Percentiles rank a stretch among this genome's conserved stretches.
phyloP scores from a whole-genome alignment of 2,329 filamentous ascomycete genomes.

The Aspergillus versicolor region DNA sequence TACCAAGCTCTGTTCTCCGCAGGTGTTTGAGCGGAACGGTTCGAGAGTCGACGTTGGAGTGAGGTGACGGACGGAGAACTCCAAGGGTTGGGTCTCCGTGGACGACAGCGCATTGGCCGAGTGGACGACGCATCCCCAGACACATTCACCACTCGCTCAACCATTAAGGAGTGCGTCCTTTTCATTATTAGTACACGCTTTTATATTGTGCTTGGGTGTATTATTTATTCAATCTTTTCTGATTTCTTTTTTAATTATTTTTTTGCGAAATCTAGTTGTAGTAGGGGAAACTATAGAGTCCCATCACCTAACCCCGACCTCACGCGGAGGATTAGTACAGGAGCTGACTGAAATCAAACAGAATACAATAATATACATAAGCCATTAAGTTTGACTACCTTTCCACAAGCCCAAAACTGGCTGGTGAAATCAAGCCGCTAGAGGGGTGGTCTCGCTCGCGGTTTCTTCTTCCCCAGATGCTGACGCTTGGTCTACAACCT shows the following conservation, averaged over 20 bases:
- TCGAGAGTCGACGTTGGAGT: not conserved
- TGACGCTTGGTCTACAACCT: conserved; percentile 49
- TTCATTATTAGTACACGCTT: not conserved
- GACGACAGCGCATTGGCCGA: conserved; percentile 1
- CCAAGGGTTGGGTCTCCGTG: not conserved
- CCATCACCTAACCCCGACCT: not conserved
- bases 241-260: not conserved
- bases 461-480: conserved; percentile 40
- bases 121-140: not conserved
- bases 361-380: conserved; percentile 20
- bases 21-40: not conserved
- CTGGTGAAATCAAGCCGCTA: not conserved
- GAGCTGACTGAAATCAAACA: conserved; percentile 5
- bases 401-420: not conserved
- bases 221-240: not conserved
- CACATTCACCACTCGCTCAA: not conserved
- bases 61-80: not conserved
- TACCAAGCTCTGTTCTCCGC: not conserved
- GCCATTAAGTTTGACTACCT: not conserved
- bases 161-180: not conserved
- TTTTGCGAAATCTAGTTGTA: not conserved
- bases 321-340: conserved; percentile 1
- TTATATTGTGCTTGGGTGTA: not conserved
- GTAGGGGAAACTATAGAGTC: not conserved
- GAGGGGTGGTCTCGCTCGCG: conserved; percentile 1